A percentile compares a stretch with the other conserved stretches of the same genome.
These are phyloP conservation scores for Avena sativa DNA, from an alignment of 176 grass and related monocot genomes.

Conservation along the genomic window DNA sequence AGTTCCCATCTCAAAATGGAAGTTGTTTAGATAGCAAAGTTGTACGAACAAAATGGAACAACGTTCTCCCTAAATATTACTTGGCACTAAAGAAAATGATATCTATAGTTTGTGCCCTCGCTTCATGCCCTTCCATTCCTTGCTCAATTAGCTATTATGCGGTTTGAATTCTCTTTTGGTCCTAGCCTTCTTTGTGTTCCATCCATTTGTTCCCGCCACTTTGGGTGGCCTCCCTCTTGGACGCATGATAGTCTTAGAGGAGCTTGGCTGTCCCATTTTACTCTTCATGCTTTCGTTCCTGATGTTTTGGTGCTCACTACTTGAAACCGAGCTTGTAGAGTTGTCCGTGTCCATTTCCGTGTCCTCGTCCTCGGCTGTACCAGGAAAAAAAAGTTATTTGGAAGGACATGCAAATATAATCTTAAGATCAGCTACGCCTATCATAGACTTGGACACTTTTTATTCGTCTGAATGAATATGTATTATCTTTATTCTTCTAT, in stretches of 20 bases:
- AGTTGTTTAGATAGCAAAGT: neutral
- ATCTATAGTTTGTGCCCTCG: neutral
- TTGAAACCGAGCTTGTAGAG: neutral
- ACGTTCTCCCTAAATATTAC: neutral
- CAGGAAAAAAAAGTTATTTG: neutral
- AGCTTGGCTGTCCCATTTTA: neutral
- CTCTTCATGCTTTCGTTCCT: neutral
- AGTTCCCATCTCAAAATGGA: no score
- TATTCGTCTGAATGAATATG: neutral
- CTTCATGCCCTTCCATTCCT: neutral
- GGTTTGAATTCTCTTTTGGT: neutral
- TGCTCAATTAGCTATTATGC: neutral
- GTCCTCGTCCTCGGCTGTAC: neutral
- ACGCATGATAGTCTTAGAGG: neutral
- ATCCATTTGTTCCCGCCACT: neutral
- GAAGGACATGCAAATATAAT: neutral
- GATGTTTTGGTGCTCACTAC: neutral
- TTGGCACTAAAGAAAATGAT: neutral
- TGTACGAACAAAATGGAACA: neutral
- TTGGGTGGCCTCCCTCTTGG: neutral
- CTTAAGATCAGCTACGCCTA: neutral
- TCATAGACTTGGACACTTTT: neutral
- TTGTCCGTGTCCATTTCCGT: neutral
- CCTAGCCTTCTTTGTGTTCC: neutral
- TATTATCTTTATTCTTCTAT: neutral